Base-by-base conservation (phyloP, 345 rosid genomes). In the Iberis pinnata region DNA sequence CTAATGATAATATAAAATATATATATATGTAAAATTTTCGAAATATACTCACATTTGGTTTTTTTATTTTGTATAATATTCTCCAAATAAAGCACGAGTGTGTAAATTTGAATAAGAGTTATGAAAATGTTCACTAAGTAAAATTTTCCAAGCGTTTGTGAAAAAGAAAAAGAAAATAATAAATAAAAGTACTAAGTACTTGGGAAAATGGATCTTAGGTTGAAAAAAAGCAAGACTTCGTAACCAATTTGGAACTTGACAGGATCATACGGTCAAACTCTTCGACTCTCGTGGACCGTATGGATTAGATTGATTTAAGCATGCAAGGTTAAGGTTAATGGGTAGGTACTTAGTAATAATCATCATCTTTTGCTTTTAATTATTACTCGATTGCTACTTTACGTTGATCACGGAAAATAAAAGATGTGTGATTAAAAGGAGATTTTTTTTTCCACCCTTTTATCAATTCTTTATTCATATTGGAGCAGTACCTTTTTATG, bases 221-320 rank as follows among this genome's bases (percentile, higher is more conserved):
- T 60, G 67, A 60, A 68, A 47, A 38, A 41, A n/a, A 53, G 5
- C 24, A 46, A 1, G 62, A 68, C 62, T 68, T 61, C 47, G 41
- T 47, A 24, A 22, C 45, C 67, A 47, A 60, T 12, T 41, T 68
- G 33, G 62, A 60, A 18, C 56, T 60, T 39, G 61, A 53, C 36
- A 60, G 33, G 26, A 58, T 18, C 11, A 38, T 58, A 54, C 43
- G 60, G 43, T 59, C 53, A 60, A 67, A 60, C 45, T 60, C 49
- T 60, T 67, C 66, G 46, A 60, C 45, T 39, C 18, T 60, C 16
- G 71, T 67, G 71, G 71, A 67, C 66, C 61, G 49, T 7, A 49
- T 65, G 52, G 33, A 44, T 43, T 58, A 52, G 37, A 18, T 66
- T 27, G 48, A 38, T 16, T 4, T 43, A 4, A 35, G 15, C 55